Evolutionary conservation across 75 land plant species (phyloP), one percentile per base, ranked within the genome.

Genomic region (Pinus albicaulis): DNA sequence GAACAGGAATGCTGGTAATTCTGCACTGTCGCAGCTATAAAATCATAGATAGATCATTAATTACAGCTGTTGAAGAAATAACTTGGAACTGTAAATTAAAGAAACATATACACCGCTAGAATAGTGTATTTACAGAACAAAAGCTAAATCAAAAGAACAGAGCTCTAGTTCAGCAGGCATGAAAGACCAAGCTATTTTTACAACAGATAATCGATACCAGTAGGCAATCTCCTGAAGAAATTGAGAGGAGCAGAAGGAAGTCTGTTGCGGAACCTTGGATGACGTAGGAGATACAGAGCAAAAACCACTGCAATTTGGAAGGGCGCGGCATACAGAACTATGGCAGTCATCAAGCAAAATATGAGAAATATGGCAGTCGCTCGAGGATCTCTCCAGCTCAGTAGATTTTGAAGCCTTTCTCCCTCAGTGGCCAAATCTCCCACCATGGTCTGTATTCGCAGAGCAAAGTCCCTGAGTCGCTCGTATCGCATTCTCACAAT

Each of bases 301-400:
- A 34, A 24, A 23, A 86, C 73, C 61, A 88, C 44, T n/a, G 80
- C 86, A 28, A 92, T 59, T 56, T 86, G 90, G 69, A 90, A 82
- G n/a, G 94, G 92, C 22, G 82, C 77, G 20, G 84, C 80, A 72
- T 90, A 92, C 41, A 89, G 86, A 28, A 84, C 78, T 41, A 84
- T 78, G 55, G 91, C 89, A 25, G 85, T 89, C 25, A 79, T 44
- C 28, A 89, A 58, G 25, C 86, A 89, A 60, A 87, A 84, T 7
- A 57, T 24, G 3, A 82, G 64, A 69, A 89, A 89, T 13, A 89
- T 71, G 22, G 84, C 58, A 20, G 85, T 84, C 1, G 89, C 86
- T 57, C 91, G 77, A 8, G 93, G 92, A 59, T 91, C 93, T 72
- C 93, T 81, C 94, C 94, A 92, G 74, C 86, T 90, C 24, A 87